Base-by-base conservation (phyloP, 2,329 filamentous ascomycete species). In the Sclerotinia nivalis region DNA sequence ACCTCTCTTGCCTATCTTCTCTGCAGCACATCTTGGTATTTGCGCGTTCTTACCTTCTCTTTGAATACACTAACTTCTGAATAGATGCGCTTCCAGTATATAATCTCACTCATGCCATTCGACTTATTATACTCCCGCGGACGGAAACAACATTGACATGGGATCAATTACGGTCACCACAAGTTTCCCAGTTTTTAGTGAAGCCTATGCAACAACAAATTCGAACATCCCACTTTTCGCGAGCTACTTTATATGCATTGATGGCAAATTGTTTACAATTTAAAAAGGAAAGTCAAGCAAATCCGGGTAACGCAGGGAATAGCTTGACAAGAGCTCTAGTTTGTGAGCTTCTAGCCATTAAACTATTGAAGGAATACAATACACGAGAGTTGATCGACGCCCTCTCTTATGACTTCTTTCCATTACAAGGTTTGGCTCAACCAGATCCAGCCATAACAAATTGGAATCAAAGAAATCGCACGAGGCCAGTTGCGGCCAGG, bases 201-300 rank as follows among this genome's bases (percentile, higher is more conserved):
- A 97, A 97, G 83, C 95, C 95, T 2, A 96, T 97, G 83, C 93
- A 96, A 80, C 91, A 96, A 78, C 91, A 95, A 79, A 94, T 97
- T 73, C 89, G 91, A 71, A 85, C 88, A 22, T 88, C 91, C 66
- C 92, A 97, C 80, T 95, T 97, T 80, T 94, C 91, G 43, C 87
- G 92, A 61, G 94, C 92, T 13, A 96, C 93, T 0, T 80, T 97
- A 50, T 97, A 97, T 81, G 93, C 93, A 2, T 83, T 98, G 74
- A 91, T 97, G 86, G 93, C 94, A 62, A 98, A 98, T 78, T 96
- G 93, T 78, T 84, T 98, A 69, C 95, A 97, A 79, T 98, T 97
- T 80, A 86, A 87, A 77, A 97, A 97, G 80, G 95, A 98, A 79
- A 89, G 88, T 7, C 90, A 95, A 76, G 81, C 90, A 69, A 92